Evolutionary conservation across 176 grass and related monocot genomes (phyloP).

Genomic region (Avena eriantha): DNA sequence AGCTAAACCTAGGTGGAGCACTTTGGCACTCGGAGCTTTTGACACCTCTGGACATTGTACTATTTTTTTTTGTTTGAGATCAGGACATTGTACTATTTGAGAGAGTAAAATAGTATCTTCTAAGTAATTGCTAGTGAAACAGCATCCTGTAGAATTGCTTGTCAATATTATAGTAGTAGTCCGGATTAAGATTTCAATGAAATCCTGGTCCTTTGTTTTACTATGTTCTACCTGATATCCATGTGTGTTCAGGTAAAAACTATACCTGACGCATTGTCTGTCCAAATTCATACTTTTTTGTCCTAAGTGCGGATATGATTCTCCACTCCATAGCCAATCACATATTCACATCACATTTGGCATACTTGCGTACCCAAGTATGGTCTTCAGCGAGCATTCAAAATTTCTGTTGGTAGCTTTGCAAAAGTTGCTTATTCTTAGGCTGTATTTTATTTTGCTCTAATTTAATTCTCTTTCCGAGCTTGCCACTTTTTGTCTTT

Average conservation of each 20-base stretch:
- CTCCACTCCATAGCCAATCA: constrained; percentile 5
- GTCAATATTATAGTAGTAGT: not conserved
- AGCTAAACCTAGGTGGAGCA: not conserved
- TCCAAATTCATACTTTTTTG: constrained; percentile 1
- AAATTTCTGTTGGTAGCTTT: constrained; percentile 26
- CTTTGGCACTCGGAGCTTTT: not conserved
- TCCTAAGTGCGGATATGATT: not conserved
- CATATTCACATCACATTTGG: constrained; percentile 5
- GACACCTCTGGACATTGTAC: not conserved
- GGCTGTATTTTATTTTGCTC: constrained; percentile 13
- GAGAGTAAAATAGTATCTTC: not conserved
- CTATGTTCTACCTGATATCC: not conserved
- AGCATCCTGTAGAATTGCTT: not conserved
- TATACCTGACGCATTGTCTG: not conserved
- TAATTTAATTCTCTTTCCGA: constrained; percentile 14
- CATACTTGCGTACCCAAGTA: not conserved
- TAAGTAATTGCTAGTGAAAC: not conserved
- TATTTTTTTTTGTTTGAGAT: too few relatives aligned
- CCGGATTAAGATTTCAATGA: not conserved
- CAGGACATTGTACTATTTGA: too few relatives aligned
- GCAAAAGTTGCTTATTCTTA: not conserved
- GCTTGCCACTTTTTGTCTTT: constrained; percentile 16
- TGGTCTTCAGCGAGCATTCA: not conserved
- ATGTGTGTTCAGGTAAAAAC: not conserved
- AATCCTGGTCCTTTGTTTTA: not conserved